Evolutionary conservation across 2,329 filamentous ascomycete genomes (phyloP), one percentile per base, ranked within the genome.

Genomic region (Triangularia verruculosa): DNA sequence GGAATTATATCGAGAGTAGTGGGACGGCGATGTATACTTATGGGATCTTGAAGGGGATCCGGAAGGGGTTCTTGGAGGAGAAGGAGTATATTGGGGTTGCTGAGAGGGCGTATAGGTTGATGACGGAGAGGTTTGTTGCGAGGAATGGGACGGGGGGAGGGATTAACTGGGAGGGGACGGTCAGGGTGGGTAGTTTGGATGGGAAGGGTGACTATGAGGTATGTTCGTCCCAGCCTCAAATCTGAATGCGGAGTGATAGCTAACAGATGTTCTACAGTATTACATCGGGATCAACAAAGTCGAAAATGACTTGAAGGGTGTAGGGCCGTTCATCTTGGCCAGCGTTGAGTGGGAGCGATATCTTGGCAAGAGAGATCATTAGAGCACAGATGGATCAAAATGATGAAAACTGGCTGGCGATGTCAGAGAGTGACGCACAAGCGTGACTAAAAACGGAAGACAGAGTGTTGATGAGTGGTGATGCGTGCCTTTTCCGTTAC

Each of bases 1-100:
- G 83, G 2, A 88, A 89, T 72, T 88, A 84, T 71, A 81, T 88
- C 56, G 83, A 88, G 74, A 83, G 82, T 32, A 85, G 83, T 30
- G 85, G 80, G 7, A 82, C 82, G 1, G 84, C 83, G 3, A 84
- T 88, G 80, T 87, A 86, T 67, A 76, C 79, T 0, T 85, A 83
- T 61, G 79, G 82, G 0, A 72, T 85, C 64, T 71, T 86, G 12
- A 81, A 78, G 66, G 84, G 65, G 24, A 52, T 67, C 1, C 59
- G 70, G 83, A 88, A 86, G 69, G 79, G 75, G 32, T 82, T 78
- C 53, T 51, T 66, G 51, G 59, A 39, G 22, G 43, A n/a, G 54
- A n/a, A 24, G 20, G 57, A 39, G 13, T 59, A 59, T 34, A 22
- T 39, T 9, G 30, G 15, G 0, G 60, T 61, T 8, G 66, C 64